Base-by-base conservation (phyloP, 345 rosid species). In the Eucalyptus curtisii region DNA sequence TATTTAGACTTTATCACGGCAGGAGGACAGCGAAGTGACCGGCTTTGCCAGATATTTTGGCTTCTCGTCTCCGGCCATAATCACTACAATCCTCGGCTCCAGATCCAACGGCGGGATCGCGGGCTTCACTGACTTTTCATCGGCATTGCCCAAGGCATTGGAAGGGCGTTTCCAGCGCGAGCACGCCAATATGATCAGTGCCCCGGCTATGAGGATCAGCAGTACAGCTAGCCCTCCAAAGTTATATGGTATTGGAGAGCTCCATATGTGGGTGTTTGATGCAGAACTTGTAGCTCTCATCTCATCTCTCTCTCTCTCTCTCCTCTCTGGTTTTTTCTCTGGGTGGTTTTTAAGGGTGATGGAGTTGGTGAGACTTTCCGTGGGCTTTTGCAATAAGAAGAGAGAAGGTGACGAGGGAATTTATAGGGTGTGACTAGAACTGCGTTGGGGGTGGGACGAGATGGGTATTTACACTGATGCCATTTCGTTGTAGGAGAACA, bases 61-160 rank as follows among this genome's bases (percentile, higher is more conserved):
- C 13, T 86, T 86, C 30, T 86, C 50, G 87, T 94, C 92, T 61
- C 95, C 95, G 14, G 95, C 92, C 95, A 94, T 93, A 71, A 94
- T 90, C 31, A 93, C 95, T 33, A 91, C 90, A 7, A 92, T 80
- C 79, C 90, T 87, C 2, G 89, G 90, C 90, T 92, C 92, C 85
- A 57, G 13, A 8, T 61, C 88, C 3, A 79, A 61, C 10, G 89
- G 88, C 31, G 66, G 27, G n/a, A 82, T 88, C 24, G 53, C n/a
- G 10, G 55, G 90, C 90, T 86, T 90, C 91, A 3, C 86, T 86
- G 3, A 47, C 33, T 44, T 86, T 50, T 42, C 37, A 5, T 50
- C 25, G 7, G 27, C 37, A 64, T 64, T n/a, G 37, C 76, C 76
- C 10, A 17, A 64, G 76, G 20, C 5, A 30, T 27, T 49, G 44